phyloP scores from a whole-genome alignment of 768 basidiomycete genomes.

The Suillus lakei region DNA sequence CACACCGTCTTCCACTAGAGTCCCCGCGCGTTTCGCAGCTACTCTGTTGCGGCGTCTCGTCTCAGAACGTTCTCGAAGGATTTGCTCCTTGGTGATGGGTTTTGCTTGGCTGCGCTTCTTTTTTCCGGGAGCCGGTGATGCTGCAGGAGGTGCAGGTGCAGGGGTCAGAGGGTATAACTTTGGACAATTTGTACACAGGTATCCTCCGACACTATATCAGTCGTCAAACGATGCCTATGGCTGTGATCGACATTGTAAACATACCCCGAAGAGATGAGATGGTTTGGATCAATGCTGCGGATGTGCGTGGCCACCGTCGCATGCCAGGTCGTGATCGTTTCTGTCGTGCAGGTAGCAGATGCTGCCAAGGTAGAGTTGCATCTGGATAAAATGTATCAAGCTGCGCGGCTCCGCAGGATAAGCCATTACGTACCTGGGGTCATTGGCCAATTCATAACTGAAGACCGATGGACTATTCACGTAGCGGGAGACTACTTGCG shows the following conservation, averaged over 20 bases:
- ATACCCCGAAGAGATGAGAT: slow-evolving; percentile 67
- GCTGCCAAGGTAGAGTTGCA: slow-evolving; percentile 60
- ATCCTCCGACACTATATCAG: slow-evolving; percentile 50
- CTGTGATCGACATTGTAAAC: slow-evolving; percentile 19
- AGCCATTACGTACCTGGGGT: slow-evolving; percentile 51
- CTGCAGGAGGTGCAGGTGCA: slow-evolving; percentile 42
- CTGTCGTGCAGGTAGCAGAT: slow-evolving; percentile 48
- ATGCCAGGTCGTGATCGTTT: slow-evolving; percentile 64
- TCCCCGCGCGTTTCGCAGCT: slow-evolving; percentile 38
- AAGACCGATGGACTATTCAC: slow-evolving; percentile 56
- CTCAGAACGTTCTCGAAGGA: slow-evolving; percentile 54
- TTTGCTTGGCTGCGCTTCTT: slow-evolving; percentile 39
- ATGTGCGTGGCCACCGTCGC: slow-evolving; percentile 49
- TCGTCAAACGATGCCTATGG: slow-evolving; percentile 22
- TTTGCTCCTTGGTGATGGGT: slow-evolving; percentile 50
- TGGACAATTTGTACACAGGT: slow-evolving; percentile 57
- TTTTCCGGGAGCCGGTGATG: slow-evolving; percentile 43
- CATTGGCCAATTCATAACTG: slow-evolving; percentile 68
- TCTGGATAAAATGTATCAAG: slow-evolving; percentile 35
- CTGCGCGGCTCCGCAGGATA: not conserved
- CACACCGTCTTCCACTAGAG: slow-evolving; percentile 43
- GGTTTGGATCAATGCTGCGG: slow-evolving; percentile 58
- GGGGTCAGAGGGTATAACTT: slow-evolving; percentile 53
- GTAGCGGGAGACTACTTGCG: slow-evolving; percentile 59
- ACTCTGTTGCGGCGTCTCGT: slow-evolving; percentile 49